Conservation (phyloP, 139 green algal genomes). For the Picochlorum sp. region DNA sequence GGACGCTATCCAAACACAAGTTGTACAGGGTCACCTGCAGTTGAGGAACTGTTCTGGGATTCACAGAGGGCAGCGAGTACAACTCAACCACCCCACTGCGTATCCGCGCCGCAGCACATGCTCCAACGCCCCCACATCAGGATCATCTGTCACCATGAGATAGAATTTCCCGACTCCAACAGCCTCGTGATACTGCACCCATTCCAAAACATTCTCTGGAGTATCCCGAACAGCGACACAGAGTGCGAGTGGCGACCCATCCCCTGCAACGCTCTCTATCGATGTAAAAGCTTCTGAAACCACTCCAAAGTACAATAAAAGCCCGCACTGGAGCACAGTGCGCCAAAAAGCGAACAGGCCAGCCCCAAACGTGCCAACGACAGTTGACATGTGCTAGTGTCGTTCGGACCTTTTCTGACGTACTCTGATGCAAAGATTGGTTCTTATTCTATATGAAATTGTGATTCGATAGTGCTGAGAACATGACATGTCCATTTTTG, state of each 20-base stretch:
- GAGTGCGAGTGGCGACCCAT: slow-evolving; percentile 6
- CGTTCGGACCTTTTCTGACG: no score
- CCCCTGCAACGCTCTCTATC: neutral
- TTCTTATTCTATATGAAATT: no score
- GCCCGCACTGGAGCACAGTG: neutral
- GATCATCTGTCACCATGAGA: slow-evolving; percentile 19
- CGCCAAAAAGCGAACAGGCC: no score
- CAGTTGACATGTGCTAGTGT: no score
- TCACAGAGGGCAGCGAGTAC: slow-evolving; percentile 14
- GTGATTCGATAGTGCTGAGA: no score
- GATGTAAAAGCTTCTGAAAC: neutral
- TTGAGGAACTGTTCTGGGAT: slow-evolving; percentile 8
- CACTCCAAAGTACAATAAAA: neutral
- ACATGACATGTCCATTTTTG: no score
- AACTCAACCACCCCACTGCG: slow-evolving; percentile 5
- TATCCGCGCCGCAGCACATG: neutral
- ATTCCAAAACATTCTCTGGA: slow-evolving; percentile 10
- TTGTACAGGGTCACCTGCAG: slow-evolving; percentile 20
- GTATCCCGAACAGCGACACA: slow-evolving; percentile 11
- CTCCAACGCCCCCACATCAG: neutral
- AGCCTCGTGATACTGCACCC: slow-evolving; percentile 16
- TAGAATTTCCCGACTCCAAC: slow-evolving; percentile 15
- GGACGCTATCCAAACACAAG: slow-evolving; percentile 7
- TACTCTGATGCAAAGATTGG: no score
- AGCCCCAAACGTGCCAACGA: no score